These are phyloP conservation scores for Oryza meyeriana DNA, from an alignment of 176 grass and related monocot species.

Conservation along the genomic window DNA sequence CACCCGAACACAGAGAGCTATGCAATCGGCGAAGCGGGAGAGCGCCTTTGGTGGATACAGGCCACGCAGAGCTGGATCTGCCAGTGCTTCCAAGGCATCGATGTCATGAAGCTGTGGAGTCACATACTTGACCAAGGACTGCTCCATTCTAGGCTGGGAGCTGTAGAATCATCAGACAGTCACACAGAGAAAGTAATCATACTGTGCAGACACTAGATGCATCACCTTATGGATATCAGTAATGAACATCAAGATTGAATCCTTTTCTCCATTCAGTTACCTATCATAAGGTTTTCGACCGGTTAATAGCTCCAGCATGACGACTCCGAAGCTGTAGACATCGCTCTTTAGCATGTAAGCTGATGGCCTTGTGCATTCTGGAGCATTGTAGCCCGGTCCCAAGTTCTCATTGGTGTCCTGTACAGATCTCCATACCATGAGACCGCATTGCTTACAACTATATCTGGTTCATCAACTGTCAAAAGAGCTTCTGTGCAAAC, in stretches of 20 bases:
- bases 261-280: conserved; percentile 12
- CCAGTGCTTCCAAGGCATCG: conserved; percentile 50
- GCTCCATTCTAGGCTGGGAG: conserved; percentile 60
- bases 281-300: conserved; percentile 79
- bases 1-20: conserved; percentile 74
- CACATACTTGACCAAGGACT: conserved; percentile 68
- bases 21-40: conserved; percentile 77
- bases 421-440: neutral
- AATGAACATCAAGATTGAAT: neutral
- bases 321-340: conserved; percentile 73
- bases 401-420: conserved; percentile 75
- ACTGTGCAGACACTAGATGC: neutral
- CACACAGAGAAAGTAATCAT: neutral
- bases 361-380: conserved; percentile 64
- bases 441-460: neutral
- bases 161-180: conserved; percentile 31
- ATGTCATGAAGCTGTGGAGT: conserved; percentile 67
- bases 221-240: neutral
- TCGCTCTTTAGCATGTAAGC: conserved; percentile 75
- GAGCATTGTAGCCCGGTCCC: conserved; percentile 69
- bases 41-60: conserved; percentile 74
- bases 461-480: neutral
- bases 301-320: conserved; percentile 90
- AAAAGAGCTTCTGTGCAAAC: conserved; percentile 36
- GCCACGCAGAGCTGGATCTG: conserved; percentile 76